A percentile compares a stretch with the other conserved stretches of the same genome.
These are phyloP conservation scores for Cucurbita ficifolia DNA, from an alignment of 306 rosid species.

Conservation along the genomic window DNA sequence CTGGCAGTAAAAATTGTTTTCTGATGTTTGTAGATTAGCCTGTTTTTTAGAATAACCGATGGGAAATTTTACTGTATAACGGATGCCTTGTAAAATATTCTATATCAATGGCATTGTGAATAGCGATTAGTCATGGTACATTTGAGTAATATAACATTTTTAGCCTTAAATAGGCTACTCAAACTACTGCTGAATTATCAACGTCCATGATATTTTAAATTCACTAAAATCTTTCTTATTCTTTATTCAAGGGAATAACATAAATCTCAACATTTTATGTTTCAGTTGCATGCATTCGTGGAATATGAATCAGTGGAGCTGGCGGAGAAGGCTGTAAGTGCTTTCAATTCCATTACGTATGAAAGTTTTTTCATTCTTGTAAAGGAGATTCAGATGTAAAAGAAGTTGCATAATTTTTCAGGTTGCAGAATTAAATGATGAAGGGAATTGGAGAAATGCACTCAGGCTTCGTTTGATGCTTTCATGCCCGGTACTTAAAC, in stretches of 20 bases:
- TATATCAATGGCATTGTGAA: not conserved
- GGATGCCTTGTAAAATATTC: not conserved
- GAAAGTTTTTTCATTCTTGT: not conserved
- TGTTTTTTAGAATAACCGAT: not conserved
- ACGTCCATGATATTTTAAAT: not conserved
- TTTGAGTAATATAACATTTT: not conserved
- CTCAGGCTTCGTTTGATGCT: constrained; percentile 80
- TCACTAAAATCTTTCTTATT: not conserved
- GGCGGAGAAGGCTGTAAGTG: constrained; percentile 95
- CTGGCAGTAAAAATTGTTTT: not conserved
- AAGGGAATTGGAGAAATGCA: constrained; percentile 88
- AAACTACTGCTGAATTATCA: not conserved
- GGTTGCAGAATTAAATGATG: constrained; percentile 83
- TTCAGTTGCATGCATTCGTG: constrained; percentile 92
- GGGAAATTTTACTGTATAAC: not conserved
- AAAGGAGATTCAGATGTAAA: not conserved
- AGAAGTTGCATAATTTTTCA: constrained; percentile 19
- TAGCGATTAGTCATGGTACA: not conserved
- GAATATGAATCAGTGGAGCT: constrained; percentile 85
- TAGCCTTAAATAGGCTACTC: not conserved
- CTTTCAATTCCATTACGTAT: constrained; percentile 9
- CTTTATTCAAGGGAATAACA: not conserved
- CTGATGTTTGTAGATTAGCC: not conserved
- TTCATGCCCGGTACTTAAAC: constrained; percentile 37
- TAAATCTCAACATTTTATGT: not conserved